These are phyloP conservation scores for Turnera subulata DNA, from an alignment of 345 rosid species.

Conservation along the genomic window DNA sequence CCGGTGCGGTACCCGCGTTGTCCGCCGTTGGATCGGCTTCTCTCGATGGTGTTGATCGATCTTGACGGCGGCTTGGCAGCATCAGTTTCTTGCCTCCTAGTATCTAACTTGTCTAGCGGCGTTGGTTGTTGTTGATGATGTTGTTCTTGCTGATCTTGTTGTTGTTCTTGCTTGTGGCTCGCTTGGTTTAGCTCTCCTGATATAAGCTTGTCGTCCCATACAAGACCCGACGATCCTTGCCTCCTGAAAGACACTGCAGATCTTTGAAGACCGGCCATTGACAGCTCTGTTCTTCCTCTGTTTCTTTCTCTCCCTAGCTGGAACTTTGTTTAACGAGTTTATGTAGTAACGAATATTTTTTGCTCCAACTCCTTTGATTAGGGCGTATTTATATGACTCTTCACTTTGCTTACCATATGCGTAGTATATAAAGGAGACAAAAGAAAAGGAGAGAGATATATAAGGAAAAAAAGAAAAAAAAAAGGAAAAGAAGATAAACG, in stretches of 20 bases:
- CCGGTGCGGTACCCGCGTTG: slow-evolving; percentile 70
- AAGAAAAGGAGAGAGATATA: too few relatives aligned
- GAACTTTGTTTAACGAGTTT: too few relatives aligned
- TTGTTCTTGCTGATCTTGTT: slow-evolving; percentile 8
- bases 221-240: slow-evolving; percentile 89
- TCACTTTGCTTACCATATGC: too few relatives aligned
- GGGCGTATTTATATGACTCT: too few relatives aligned
- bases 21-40: slow-evolving; percentile 84
- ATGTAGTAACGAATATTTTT: too few relatives aligned
- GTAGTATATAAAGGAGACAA: too few relatives aligned
- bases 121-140: slow-evolving; percentile 11
- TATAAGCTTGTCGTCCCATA: slow-evolving; percentile 74
- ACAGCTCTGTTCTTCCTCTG: slow-evolving; percentile 5
- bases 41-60: slow-evolving; percentile 40
- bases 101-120: slow-evolving; percentile 11
- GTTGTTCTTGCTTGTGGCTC: slow-evolving; percentile 20
- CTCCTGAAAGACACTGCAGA: slow-evolving; percentile 82
- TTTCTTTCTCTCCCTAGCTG: neutral
- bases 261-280: slow-evolving; percentile 90
- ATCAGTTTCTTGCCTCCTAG: slow-evolving; percentile 26
- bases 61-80: slow-evolving; percentile 33
- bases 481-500: too few relatives aligned
- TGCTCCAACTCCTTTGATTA: too few relatives aligned
- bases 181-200: slow-evolving; percentile 49
- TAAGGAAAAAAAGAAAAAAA: too few relatives aligned